Evolutionary conservation across 2,329 filamentous ascomycete species (phyloP), one percentile per base, ranked within the genome.

Genomic region (Phialophora expanda): DNA sequence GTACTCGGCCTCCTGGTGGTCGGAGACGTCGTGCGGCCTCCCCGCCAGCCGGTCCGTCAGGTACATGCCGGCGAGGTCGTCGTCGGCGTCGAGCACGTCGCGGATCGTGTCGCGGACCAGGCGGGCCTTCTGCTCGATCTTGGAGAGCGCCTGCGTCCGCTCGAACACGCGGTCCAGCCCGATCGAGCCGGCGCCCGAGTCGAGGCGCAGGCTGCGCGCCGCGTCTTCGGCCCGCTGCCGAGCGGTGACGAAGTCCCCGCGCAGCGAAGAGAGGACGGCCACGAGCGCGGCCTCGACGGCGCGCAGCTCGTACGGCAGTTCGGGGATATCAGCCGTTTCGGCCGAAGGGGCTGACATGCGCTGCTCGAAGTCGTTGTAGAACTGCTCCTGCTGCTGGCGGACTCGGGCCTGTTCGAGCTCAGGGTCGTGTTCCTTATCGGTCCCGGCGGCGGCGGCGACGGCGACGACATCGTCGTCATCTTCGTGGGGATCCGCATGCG

Each of bases 1-100:
- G 61, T 78, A 78, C 69, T 79, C 77, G 32, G 76, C 76, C 55
- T 76, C 74, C 62, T 76, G 75, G 44, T 78, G 76, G 54, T 79
- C 76, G 3, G 71, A 65, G 7, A 70, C 62, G 0, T 57, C 63
- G 67, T 77, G 77, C 3, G 73, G 72, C 6, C 68, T 70, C 7
- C 76, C 77, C 0, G 70, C 68, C 24, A 57, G 61, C 11, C 71
- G 73, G 65, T 78, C 77, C 0, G 73, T 73, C 17, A 79, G 71
- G 64, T 78, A 76, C 75, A 78, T 76, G 17, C 68, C 72, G 2
- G 76, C 77, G 70, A 79, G 74, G 63, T 79, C 77, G 54, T 75
- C 73, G 50, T 78, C 76, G 4, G 76, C 74, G 58, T 74, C 74
- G 7, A 79, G 72, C 0, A 78, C 64, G 44, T 77, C 75, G 57